Percentiles rank a stretch among this genome's conserved stretches.
Conservation (phyloP, 2,329 filamentous ascomycete species). For the Exophiala sp. region DNA sequence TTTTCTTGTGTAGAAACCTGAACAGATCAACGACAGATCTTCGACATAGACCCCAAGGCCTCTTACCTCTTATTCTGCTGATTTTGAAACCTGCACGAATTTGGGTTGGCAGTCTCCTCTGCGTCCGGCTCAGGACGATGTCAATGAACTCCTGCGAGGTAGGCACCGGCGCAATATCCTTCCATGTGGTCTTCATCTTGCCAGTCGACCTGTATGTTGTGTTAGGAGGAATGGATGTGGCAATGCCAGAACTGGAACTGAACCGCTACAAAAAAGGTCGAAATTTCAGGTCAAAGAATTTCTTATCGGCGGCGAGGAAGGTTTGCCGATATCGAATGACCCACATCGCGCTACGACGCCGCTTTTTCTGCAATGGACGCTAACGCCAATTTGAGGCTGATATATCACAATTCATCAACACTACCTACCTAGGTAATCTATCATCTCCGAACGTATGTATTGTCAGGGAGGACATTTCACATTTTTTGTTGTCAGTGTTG, state of each 20-base stretch:
- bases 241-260: slow-evolving; percentile 22
- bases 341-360: no score
- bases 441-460: no score
- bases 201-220: not conserved
- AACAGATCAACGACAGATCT: slow-evolving; percentile 29
- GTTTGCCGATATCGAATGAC: not conserved
- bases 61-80: slow-evolving; percentile 70
- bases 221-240: slow-evolving; percentile 30
- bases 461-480: no score
- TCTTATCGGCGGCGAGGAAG: slow-evolving; percentile 1
- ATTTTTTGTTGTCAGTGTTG: no score
- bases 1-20: slow-evolving; percentile 92
- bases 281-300: slow-evolving; percentile 15
- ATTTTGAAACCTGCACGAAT: slow-evolving; percentile 97
- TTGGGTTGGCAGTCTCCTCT: slow-evolving; percentile 89
- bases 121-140: slow-evolving; percentile 90
- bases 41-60: not conserved
- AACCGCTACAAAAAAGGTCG: slow-evolving; percentile 3
- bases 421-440: no score
- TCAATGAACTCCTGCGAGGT: slow-evolving; percentile 95
- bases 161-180: slow-evolving; percentile 78
- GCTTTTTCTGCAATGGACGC: no score
- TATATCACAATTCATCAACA: no score
- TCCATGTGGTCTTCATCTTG: slow-evolving; percentile 59
- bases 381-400: no score